phyloP scores from a whole-genome alignment of 2,329 filamentous ascomycete species.

The Pezicula carpinea region DNA sequence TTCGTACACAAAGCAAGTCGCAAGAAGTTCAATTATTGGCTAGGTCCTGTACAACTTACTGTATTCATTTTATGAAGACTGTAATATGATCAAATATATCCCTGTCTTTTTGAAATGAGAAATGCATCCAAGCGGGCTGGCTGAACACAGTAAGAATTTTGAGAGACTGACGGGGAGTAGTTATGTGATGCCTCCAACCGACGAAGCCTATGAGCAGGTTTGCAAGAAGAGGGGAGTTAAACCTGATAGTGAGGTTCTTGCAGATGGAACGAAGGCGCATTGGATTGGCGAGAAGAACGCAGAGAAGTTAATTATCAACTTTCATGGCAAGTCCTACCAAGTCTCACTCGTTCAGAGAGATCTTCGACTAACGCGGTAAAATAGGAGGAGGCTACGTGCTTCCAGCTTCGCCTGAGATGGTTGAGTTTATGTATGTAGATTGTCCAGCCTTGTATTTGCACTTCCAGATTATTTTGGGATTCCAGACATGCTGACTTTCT shows the following conservation, averaged over 20 bases:
- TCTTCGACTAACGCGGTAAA: constrained; percentile 3
- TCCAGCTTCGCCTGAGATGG: constrained; percentile 40
- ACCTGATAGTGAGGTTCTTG: constrained; percentile 20
- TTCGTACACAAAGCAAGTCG: too few species aligned
- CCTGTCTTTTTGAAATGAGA: too few species aligned
- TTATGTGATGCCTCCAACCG: constrained; percentile 15
- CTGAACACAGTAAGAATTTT: neutral
- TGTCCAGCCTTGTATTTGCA: too few species aligned
- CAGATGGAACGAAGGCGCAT: constrained; percentile 37
- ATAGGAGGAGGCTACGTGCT: constrained; percentile 52
- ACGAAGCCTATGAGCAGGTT: constrained; percentile 16
- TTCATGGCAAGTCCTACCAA: constrained; percentile 33
- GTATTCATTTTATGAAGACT: neutral
- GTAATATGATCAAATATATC: too few species aligned
- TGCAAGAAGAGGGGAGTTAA: constrained; percentile 19
- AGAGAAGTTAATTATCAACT: constrained; percentile 39
- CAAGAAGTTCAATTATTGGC: too few species aligned
- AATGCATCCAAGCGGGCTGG: too few species aligned
- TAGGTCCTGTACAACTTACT: neutral
- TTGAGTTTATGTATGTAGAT: constrained; percentile 31
- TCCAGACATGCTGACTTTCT: too few species aligned
- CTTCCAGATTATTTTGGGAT: too few species aligned
- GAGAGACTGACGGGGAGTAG: constrained; percentile 6
- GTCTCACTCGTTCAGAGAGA: neutral
- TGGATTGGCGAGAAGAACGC: constrained; percentile 38